Evolutionary conservation across 345 rosid species (phyloP).

Genomic region (Psidium guajava): DNA sequence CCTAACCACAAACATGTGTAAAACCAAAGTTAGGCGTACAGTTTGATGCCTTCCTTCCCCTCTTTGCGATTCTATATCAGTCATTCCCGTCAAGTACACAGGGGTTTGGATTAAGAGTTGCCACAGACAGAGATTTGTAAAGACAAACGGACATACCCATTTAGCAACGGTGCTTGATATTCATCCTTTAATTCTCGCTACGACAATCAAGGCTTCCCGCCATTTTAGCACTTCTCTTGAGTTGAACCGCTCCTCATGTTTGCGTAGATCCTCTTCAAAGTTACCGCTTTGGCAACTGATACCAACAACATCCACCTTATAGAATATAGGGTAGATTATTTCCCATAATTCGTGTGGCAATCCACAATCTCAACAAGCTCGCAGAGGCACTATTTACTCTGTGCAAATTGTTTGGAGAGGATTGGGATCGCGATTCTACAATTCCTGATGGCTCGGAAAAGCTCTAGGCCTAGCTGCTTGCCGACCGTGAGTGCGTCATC

Average conservation of each 20-base stretch:
- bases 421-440: neutral
- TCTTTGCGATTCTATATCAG: neutral
- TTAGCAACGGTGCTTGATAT: neutral
- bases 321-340: neutral
- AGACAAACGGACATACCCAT: neutral
- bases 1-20: neutral
- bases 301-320: neutral
- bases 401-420: neutral
- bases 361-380: neutral
- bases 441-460: neutral
- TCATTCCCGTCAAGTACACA: no score
- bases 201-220: neutral
- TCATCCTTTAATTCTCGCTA: neutral
- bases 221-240: neutral
- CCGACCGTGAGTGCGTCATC: neutral
- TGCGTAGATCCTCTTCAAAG: neutral
- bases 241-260: neutral
- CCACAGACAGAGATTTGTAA: no score
- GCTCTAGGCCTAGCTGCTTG: neutral
- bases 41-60: neutral
- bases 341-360: neutral
- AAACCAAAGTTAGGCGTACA: no score
- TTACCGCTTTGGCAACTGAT: accelerated
- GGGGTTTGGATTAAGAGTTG: no score
- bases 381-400: neutral